Percentiles rank a stretch among this genome's conserved stretches.
Evolutionary conservation across 2,329 filamentous ascomycete genomes (phyloP).

Genomic region (Pseudogymnoascus sp.): DNA sequence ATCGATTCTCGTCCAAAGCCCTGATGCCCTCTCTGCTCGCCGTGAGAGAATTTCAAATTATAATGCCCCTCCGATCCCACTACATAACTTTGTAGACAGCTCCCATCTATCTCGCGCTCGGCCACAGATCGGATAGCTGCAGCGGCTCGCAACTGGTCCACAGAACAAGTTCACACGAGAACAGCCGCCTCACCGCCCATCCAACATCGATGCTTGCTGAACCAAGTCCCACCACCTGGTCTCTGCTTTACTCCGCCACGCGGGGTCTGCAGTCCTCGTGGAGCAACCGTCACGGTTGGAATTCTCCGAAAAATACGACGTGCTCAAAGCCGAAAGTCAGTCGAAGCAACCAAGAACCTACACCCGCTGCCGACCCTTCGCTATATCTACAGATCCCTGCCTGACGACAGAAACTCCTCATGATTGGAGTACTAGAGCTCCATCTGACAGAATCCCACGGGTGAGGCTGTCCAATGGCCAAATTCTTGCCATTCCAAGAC

Average conservation of each 20-base stretch:
- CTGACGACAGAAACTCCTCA: neutral
- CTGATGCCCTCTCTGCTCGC: neutral
- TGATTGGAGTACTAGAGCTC: conserved; percentile 1
- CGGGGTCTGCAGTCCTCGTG: conserved; percentile 7
- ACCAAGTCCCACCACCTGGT: neutral
- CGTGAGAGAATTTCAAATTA: conserved; percentile 7
- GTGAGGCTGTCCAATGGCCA: conserved; percentile 7
- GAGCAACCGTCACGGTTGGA: neutral
- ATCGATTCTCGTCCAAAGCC: neutral
- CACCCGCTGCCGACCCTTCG: neutral
- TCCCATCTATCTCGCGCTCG: neutral
- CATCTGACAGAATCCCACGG: conserved; percentile 8
- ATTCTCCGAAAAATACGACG: neutral
- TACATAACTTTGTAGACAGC: conserved; percentile 4
- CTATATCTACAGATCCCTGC: neutral
- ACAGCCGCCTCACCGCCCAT: conserved; percentile 3
- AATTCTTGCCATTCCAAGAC: conserved; percentile 3
- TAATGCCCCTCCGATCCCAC: neutral
- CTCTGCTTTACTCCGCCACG: neutral
- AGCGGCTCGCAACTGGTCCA: conserved; percentile 3
- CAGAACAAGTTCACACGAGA: conserved; percentile 4
- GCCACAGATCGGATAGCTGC: conserved; percentile 8
- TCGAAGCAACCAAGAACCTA: conserved; percentile 6
- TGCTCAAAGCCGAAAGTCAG: neutral
- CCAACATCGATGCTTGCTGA: conserved; percentile 5